These are phyloP conservation scores for Rhododendron kiyosumense DNA, from an alignment of 148 eudicot species.

Conservation along the genomic window DNA sequence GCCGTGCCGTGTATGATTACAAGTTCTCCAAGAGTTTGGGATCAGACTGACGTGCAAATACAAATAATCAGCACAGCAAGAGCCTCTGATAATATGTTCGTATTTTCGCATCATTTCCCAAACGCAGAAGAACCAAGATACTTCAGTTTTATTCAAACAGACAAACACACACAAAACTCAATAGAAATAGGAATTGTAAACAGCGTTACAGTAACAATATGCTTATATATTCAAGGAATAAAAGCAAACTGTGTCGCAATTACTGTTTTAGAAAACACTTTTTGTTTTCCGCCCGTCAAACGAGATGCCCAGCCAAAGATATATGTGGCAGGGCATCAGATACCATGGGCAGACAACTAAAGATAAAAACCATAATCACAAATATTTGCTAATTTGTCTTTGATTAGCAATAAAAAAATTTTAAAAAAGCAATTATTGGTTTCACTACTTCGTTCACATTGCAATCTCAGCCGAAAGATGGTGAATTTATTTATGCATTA, in stretches of 20 bases:
- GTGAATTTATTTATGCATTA: conserved; percentile 15
- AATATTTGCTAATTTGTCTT: not conserved
- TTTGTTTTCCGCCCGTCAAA: conserved; percentile 9
- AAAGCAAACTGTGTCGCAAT: conserved; percentile 24
- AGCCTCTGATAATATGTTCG: conserved; percentile 7
- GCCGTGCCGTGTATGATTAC: too few species aligned
- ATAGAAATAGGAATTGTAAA: not conserved
- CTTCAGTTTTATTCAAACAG: not conserved
- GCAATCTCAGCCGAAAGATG: conserved; percentile 32
- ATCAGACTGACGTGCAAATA: conserved; percentile 17
- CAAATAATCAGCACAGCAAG: conserved; percentile 9
- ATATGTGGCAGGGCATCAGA: conserved; percentile 11
- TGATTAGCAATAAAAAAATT: too few species aligned
- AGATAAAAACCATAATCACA: not conserved
- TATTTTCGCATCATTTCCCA: conserved; percentile 12
- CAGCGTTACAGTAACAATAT: conserved; percentile 15
- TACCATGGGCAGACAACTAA: conserved; percentile 11
- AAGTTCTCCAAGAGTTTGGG: not conserved
- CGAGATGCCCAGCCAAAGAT: conserved; percentile 5
- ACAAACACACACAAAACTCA: not conserved
- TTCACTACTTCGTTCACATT: too few species aligned
- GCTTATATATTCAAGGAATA: conserved; percentile 1
- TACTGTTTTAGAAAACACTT: conserved; percentile 1
- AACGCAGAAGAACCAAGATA: not conserved
- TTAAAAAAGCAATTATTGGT: not conserved